A percentile compares a stretch with the other conserved stretches of the same genome.
These are phyloP conservation scores for Hygrocybe coccinea DNA, from an alignment of 768 basidiomycete species.

Conservation along the genomic window DNA sequence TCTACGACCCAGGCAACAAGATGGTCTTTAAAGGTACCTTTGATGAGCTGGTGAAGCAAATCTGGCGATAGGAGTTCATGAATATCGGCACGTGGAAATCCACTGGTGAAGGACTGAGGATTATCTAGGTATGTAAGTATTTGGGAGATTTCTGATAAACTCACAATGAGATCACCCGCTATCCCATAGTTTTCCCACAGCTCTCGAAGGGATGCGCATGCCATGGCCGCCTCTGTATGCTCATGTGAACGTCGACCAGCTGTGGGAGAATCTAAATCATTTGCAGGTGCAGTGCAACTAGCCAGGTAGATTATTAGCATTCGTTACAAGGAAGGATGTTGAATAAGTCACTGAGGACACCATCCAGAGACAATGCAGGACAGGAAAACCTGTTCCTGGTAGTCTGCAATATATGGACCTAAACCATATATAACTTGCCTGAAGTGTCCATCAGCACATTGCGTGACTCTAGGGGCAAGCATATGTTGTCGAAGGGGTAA, in stretches of 20 bases:
- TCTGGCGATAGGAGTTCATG: slow-evolving; percentile 30
- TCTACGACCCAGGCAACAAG: slow-evolving; percentile 30
- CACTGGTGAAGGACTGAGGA: slow-evolving; percentile 3
- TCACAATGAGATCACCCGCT: slow-evolving; percentile 28
- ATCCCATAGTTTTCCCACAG: slow-evolving; percentile 34
- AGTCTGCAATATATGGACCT: slow-evolving; percentile 37
- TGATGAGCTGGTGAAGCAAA: slow-evolving; percentile 34
- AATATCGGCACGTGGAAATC: slow-evolving; percentile 33
- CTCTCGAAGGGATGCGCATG: slow-evolving; percentile 10
- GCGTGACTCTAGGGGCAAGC: slow-evolving; percentile 20
- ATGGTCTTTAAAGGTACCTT: slow-evolving; percentile 37
- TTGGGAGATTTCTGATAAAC: not conserved
- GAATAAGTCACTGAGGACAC: slow-evolving; percentile 29
- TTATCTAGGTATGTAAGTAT: not conserved
- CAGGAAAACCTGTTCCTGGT: slow-evolving; percentile 34
- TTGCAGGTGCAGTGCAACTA: slow-evolving; percentile 23
- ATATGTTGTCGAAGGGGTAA: slow-evolving; percentile 20
- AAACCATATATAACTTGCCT: slow-evolving; percentile 27
- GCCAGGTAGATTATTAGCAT: slow-evolving; percentile 7
- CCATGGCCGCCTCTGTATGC: slow-evolving; percentile 19
- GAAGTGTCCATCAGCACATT: slow-evolving; percentile 30
- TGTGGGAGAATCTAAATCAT: slow-evolving; percentile 24
- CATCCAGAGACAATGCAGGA: slow-evolving; percentile 32
- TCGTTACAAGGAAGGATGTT: not conserved
- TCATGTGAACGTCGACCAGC: slow-evolving; percentile 13